Conservation (phyloP, 257 asterid genomes). For the Prunella vulgaris region DNA sequence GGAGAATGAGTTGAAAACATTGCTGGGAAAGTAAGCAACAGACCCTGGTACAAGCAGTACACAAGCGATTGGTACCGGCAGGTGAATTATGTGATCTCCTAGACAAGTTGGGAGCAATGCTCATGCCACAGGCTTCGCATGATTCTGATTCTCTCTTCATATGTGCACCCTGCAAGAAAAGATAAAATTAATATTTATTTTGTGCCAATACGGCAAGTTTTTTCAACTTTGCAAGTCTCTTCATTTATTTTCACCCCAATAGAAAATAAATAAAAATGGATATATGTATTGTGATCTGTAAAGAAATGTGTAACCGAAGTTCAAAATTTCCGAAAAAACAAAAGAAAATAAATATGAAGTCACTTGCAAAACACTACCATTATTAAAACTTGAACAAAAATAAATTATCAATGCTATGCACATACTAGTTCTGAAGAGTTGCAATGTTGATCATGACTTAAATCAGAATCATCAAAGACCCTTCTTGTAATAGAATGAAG, state of each 20-base stretch:
- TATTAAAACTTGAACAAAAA: slow-evolving; percentile 12
- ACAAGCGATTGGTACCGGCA: slow-evolving; percentile 61
- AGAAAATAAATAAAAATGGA: neutral
- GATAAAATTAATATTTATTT: neutral
- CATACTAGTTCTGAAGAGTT: slow-evolving; percentile 56
- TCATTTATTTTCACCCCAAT: slow-evolving; percentile 3
- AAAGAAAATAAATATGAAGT: slow-evolving; percentile 12
- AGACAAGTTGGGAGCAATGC: slow-evolving; percentile 46
- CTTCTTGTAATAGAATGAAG: slow-evolving; percentile 67
- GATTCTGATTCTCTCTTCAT: slow-evolving; percentile 50
- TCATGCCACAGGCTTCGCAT: slow-evolving; percentile 80
- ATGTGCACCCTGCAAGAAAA: slow-evolving; percentile 43
- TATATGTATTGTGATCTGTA: neutral
- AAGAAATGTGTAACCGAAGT: slow-evolving; percentile 9
- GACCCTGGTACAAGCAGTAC: slow-evolving; percentile 91
- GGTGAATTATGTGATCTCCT: slow-evolving; percentile 47
- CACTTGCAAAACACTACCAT: neutral
- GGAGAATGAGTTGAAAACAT: slow-evolving; percentile 18
- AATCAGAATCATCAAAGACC: slow-evolving; percentile 54
- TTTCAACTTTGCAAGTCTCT: neutral
- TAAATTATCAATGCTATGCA: slow-evolving; percentile 2
- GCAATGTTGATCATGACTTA: slow-evolving; percentile 52
- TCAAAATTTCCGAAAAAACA: slow-evolving; percentile 7
- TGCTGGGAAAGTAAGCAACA: slow-evolving; percentile 33
- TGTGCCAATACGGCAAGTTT: slow-evolving; percentile 7